Evolutionary conservation across 2,329 filamentous ascomycete genomes (phyloP).

Genomic region (Herpotrichia juniperi): DNA sequence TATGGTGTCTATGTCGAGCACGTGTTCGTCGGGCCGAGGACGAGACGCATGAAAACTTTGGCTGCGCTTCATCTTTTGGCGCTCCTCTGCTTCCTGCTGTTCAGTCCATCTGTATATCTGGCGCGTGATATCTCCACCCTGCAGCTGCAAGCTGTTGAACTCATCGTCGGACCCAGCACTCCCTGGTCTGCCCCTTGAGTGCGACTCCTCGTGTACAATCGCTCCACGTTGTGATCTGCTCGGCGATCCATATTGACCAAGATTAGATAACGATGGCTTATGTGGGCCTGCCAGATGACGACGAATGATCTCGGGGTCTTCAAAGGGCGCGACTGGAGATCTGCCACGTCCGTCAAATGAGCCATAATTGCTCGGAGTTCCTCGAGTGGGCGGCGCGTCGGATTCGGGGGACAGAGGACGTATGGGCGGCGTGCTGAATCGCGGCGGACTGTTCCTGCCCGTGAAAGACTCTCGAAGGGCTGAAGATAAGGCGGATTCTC

Average conservation of each 20-base stretch:
- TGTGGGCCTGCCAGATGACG: constrained; percentile 82
- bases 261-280: constrained; percentile 45
- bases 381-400: constrained; percentile 54
- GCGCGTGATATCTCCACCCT: constrained; percentile 92
- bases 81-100: constrained; percentile 73
- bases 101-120: constrained; percentile 98
- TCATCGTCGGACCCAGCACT: constrained; percentile 64
- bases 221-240: constrained; percentile 36
- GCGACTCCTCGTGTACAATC: constrained; percentile 31
- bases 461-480: constrained; percentile 76
- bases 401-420: constrained; percentile 63
- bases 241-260: constrained; percentile 45
- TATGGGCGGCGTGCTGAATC: constrained; percentile 64
- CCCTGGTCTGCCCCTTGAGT: constrained; percentile 51
- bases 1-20: constrained; percentile 86
- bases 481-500: constrained; percentile 81
- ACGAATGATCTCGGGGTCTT: constrained; percentile 90
- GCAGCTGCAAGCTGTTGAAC: constrained; percentile 90
- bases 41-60: constrained; percentile 84
- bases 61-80: constrained; percentile 73
- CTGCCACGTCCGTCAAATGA: constrained; percentile 75
- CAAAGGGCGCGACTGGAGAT: constrained; percentile 67
- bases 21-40: constrained; percentile 78
- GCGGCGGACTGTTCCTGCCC: constrained; percentile 68
- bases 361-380: constrained; percentile 76